Conservation (phyloP, 1,284 basidiomycete genomes). For the Omphalotus olearius region DNA sequence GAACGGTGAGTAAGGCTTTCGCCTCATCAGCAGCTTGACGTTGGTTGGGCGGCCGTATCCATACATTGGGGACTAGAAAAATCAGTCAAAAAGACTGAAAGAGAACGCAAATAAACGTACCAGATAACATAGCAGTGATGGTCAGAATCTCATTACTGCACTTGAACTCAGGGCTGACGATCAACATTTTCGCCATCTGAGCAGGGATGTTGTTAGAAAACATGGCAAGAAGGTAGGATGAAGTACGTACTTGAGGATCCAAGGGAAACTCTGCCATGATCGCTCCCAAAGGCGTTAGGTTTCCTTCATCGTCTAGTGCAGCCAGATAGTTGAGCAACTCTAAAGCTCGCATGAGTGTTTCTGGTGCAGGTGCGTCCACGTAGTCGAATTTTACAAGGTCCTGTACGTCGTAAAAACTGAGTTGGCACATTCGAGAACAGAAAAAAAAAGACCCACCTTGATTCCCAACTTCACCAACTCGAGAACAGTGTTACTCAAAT, state of each 20-base stretch:
- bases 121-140: constrained; percentile 94
- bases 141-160: constrained; percentile 96
- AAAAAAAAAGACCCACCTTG: constrained; percentile 13
- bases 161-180: constrained; percentile 90
- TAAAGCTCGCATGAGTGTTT: constrained; percentile 96
- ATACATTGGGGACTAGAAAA: constrained; percentile 82
- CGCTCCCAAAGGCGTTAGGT: constrained; percentile 81
- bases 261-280: constrained; percentile 99
- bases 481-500: constrained; percentile 91
- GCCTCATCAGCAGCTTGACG: constrained; percentile 91
- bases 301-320: constrained; percentile 93
- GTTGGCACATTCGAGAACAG: neutral
- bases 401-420: constrained; percentile 29
- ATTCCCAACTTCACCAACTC: constrained; percentile 90
- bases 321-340: constrained; percentile 92
- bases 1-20: constrained; percentile 85
- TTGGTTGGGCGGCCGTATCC: constrained; percentile 86
- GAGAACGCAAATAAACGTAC: constrained; percentile 35
- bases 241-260: constrained; percentile 77
- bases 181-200: constrained; percentile 90
- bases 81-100: constrained; percentile 2
- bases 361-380: constrained; percentile 94
- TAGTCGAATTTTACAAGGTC: constrained; percentile 94
- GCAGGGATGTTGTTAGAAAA: neutral
- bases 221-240: neutral